Base-by-base conservation (phyloP, 1,139 yeast genomes). In the Debaryomyces nepalensis region DNA sequence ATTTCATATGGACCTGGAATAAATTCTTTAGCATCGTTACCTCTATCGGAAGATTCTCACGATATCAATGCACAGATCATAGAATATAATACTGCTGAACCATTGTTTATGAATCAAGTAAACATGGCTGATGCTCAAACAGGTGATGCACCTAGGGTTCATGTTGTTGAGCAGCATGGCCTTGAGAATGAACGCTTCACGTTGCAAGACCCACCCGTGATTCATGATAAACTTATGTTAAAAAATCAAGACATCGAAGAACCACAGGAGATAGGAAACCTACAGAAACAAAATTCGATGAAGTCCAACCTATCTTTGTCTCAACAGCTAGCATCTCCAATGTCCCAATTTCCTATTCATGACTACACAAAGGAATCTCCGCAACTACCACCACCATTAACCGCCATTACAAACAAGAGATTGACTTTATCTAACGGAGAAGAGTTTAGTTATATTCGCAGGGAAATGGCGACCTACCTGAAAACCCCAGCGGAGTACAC, bases 401-500 rank as follows among this genome's bases (percentile, higher is more conserved):
- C 60, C n/a, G 30, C 59, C 2, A 36, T 57, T 3, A 53, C 66
- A 8, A 49, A 54, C 11, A 59, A 60, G 36, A 51, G 60, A 23
- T 48, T 64, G 12, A 58, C 64, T 0, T 47, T 65, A 32, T 54
- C 63, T 5, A 64, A 64, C 37, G 70, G 70, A 3, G 73, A 69
- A 39, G 74, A 68, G 40, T 61, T 64, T 40, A 54, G 63, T 14
- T 50, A 61, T 8, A 53, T 65, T 45, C 59, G 83, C 29, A 72
- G 68, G 49, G 73, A 70, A 21, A 59, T 81, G 51, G 86, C 85
- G 5, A 79, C 87, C 0, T 87, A 81, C 46, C 71, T 77, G 60
- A 87, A 88, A 56, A 82, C 89, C 22, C 95, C 97, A 0, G 87
- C 97, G 0, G 98, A 91, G 55, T 93, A 93, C 59, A 95, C 99